Percentiles rank a stretch among this genome's conserved stretches.
Evolutionary conservation across 2,329 filamentous ascomycete species (phyloP).

Genomic region (Malbranchea zuffiana): DNA sequence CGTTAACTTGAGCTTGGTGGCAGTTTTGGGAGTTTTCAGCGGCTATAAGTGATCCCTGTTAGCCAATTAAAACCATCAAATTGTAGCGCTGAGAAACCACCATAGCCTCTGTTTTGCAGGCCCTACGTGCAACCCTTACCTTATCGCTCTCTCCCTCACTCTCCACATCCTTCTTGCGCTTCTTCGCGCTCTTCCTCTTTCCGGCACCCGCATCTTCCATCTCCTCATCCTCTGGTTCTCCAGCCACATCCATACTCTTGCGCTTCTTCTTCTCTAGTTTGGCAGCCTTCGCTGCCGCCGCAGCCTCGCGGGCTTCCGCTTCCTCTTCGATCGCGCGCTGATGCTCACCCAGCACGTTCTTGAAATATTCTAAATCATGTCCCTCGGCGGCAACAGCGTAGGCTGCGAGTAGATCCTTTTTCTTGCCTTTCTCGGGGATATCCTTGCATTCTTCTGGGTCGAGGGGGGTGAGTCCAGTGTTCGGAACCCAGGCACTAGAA

Average conservation of each 20-base stretch:
- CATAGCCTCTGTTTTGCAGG: neutral
- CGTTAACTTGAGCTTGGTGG: constrained; percentile 41
- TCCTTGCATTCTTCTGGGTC: constrained; percentile 60
- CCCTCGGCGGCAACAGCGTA: constrained; percentile 70
- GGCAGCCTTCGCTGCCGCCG: constrained; percentile 46
- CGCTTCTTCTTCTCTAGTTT: constrained; percentile 45
- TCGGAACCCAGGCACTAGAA: constrained; percentile 76
- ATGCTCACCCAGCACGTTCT: constrained; percentile 57
- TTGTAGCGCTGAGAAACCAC: constrained; percentile 9
- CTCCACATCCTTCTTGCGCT: constrained; percentile 65
- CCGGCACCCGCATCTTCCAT: constrained; percentile 40
- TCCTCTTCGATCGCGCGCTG: constrained; percentile 46
- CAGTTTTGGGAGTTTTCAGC: constrained; percentile 54
- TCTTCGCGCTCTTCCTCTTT: constrained; percentile 56
- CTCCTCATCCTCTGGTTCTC: constrained; percentile 47
- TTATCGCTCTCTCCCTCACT: constrained; percentile 61
- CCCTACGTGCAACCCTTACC: constrained; percentile 41
- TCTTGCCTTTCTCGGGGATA: constrained; percentile 58
- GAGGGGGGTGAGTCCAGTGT: constrained; percentile 69
- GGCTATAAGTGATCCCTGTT: constrained; percentile 35
- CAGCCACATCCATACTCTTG: constrained; percentile 36
- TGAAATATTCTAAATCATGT: constrained; percentile 71
- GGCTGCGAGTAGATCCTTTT: constrained; percentile 68
- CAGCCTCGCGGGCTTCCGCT: constrained; percentile 55
- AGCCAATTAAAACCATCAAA: constrained; percentile 7